Conservation (phyloP, 176 grass and related monocot genomes). For the Eremochloa ophiuroides region DNA sequence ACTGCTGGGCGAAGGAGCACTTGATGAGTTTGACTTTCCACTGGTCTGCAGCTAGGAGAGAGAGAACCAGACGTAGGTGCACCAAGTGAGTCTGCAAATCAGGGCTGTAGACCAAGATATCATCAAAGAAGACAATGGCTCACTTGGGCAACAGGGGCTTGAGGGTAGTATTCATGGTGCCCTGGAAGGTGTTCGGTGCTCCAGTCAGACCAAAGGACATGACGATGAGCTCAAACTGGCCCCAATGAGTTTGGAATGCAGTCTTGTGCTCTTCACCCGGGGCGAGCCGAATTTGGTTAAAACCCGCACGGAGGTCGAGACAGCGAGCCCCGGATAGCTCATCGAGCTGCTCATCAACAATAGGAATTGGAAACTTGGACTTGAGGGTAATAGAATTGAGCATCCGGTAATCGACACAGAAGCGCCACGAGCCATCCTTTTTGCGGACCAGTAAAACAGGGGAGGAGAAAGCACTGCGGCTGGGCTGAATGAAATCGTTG, state of each 20-base stretch:
- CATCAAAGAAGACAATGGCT: not conserved
- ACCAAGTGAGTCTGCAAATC: rapidly evolving
- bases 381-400: too few relatives aligned
- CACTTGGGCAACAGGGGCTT: rapidly evolving
- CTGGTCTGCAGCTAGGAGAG: rapidly evolving
- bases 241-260: not conserved
- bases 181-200: rapidly evolving
- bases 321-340: too few relatives aligned
- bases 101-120: not conserved
- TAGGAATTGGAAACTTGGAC: too few relatives aligned
- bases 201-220: not conserved
- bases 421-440: too few relatives aligned
- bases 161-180: not conserved
- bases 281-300: too few relatives aligned
- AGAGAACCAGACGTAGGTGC: rapidly evolving
- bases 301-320: too few relatives aligned
- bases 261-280: not conserved
- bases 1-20: not conserved
- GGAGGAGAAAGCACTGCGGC: too few relatives aligned
- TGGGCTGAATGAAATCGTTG: too few relatives aligned
- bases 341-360: too few relatives aligned
- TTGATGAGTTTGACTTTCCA: not conserved
- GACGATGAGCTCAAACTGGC: not conserved
- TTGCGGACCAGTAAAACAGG: too few relatives aligned
- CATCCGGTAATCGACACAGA: too few relatives aligned